These are phyloP conservation scores for Pichia scutulata DNA, from an alignment of 805 yeast species.

Conservation along the genomic window DNA sequence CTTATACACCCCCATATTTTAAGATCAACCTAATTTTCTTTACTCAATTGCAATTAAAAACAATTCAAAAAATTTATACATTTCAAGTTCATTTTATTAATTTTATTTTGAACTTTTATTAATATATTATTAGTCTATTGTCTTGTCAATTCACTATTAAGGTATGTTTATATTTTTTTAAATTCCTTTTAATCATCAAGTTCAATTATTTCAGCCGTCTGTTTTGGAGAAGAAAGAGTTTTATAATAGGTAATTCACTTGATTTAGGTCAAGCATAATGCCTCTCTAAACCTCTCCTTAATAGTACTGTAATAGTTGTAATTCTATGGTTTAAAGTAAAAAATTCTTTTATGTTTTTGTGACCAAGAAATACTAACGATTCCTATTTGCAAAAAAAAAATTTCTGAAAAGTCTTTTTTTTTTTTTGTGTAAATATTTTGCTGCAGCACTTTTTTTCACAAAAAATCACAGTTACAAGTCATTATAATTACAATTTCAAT, in stretches of 20 bases:
- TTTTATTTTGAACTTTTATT: not conserved
- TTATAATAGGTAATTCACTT: not conserved
- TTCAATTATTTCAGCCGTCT: constrained; percentile 2
- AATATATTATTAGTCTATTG: not conserved
- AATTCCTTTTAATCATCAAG: not conserved
- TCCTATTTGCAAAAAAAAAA: not conserved
- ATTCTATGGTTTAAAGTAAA: not conserved
- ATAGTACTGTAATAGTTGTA: not conserved
- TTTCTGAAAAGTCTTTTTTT: not conserved
- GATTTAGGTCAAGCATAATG: not conserved
- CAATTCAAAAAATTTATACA: not conserved
- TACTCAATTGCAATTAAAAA: not conserved
- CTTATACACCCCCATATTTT: constrained; percentile 5
- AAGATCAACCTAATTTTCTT: not conserved
- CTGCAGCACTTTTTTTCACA: not conserved
- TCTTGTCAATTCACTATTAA: not conserved
- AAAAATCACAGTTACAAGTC: not conserved
- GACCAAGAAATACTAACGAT: not conserved
- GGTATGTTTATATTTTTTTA: constrained; percentile 2
- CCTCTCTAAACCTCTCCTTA: not conserved
- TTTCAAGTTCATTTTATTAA: not conserved
- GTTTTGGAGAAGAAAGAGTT: constrained; percentile 6
- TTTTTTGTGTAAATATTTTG: not conserved
- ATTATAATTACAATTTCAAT: not conserved
- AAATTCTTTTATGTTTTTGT: not conserved